A percentile compares a stretch with the other conserved stretches of the same genome.
Evolutionary conservation across 768 basidiomycete species (phyloP).

Genomic region (Pholiota microspora): DNA sequence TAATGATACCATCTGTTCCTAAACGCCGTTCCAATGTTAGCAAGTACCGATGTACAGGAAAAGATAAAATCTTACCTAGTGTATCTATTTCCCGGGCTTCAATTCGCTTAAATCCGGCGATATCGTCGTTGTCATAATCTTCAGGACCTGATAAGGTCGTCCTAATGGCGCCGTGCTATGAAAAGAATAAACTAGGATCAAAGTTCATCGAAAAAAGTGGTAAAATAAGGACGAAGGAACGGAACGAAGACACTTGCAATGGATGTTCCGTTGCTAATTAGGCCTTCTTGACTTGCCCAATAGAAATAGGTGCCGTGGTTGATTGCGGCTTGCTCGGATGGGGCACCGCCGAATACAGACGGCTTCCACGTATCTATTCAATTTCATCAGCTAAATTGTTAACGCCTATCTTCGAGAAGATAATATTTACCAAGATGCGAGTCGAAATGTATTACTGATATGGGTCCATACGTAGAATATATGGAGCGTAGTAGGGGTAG

Average conservation of each 20-base stretch:
- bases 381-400: not conserved
- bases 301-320: constrained; percentile 93
- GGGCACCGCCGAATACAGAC: constrained; percentile 70
- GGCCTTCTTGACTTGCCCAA: constrained; percentile 80
- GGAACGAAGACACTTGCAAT: constrained; percentile 68
- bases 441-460: constrained; percentile 86
- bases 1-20: constrained; percentile 76
- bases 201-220: constrained; percentile 31
- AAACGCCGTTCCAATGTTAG: not conserved
- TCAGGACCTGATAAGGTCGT: constrained; percentile 77
- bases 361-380: constrained; percentile 70
- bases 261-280: constrained; percentile 74
- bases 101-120: constrained; percentile 77
- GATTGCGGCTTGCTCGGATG: constrained; percentile 68
- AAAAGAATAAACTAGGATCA: constrained; percentile 74
- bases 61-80: constrained; percentile 45
- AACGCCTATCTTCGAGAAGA: not conserved
- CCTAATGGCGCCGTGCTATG: constrained; percentile 82
- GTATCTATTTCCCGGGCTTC: constrained; percentile 85
- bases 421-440: constrained; percentile 53
- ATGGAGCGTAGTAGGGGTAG: constrained; percentile 64
- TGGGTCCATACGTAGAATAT: constrained; percentile 72
- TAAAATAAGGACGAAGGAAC: constrained; percentile 17
- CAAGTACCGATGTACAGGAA: not conserved
- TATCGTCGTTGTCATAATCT: constrained; percentile 78